Conservation (phyloP, 495 filamentous ascomycete species). For the Hypoxylon fragiforme region DNA sequence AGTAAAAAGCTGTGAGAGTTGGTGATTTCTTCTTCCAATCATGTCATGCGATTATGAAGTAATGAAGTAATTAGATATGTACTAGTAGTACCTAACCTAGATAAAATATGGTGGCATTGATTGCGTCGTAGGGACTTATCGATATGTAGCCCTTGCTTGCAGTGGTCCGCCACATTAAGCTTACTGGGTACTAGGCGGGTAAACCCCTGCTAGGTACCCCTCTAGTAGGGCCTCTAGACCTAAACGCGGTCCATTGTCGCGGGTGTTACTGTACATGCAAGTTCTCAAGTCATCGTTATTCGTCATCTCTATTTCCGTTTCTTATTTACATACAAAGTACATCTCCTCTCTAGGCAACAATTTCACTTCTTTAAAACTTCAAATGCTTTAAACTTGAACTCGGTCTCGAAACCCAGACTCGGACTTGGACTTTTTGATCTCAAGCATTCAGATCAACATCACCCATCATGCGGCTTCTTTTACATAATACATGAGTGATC, state of each 20-base stretch:
- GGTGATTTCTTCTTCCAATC: too few species aligned
- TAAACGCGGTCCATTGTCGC: slow-evolving; percentile 13
- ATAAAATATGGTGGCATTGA: too few species aligned
- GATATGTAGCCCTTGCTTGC: slow-evolving; percentile 18
- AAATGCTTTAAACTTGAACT: background rate
- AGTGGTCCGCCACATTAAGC: slow-evolving; percentile 4
- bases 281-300: slow-evolving; percentile 30
- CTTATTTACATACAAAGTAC: background rate
- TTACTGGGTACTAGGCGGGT: background rate
- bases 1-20: too few species aligned
- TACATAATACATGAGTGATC: slow-evolving; percentile 8
- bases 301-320: background rate
- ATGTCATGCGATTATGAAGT: too few species aligned
- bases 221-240: background rate
- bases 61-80: too few species aligned
- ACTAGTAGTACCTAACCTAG: too few species aligned
- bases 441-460: background rate
- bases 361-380: background rate
- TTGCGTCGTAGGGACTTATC: slow-evolving; percentile 23
- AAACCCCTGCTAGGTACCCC: background rate
- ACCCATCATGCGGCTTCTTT: slow-evolving; percentile 2
- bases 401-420: too few species aligned
- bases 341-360: slow-evolving; percentile 12
- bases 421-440: too few species aligned
- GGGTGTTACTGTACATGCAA: slow-evolving; percentile 5